Conservation (phyloP, 2,329 filamentous ascomycete species). For the Stachybotrys chlorohalonatus region DNA sequence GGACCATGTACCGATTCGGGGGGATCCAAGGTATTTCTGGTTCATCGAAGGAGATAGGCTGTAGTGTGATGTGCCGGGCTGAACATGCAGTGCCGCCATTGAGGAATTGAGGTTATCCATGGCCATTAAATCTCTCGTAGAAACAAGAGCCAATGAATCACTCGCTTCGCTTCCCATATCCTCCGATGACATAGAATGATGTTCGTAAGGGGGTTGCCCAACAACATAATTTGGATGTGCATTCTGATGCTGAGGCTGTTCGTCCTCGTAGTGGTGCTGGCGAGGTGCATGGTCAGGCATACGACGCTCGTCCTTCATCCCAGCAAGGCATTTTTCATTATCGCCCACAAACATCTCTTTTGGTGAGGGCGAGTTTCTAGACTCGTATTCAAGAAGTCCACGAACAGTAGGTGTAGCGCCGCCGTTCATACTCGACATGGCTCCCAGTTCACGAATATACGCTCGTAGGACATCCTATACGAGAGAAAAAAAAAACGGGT, state of each 20-base stretch:
- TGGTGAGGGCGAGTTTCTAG: slow-evolving; percentile 17
- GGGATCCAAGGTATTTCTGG: slow-evolving; percentile 25
- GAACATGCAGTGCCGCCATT: slow-evolving; percentile 32
- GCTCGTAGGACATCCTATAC: slow-evolving; percentile 48
- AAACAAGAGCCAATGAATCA: slow-evolving; percentile 38
- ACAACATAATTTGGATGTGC: slow-evolving; percentile 12
- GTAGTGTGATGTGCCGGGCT: slow-evolving; percentile 23
- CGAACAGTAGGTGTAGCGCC: slow-evolving; percentile 40
- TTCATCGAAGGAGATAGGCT: slow-evolving; percentile 21
- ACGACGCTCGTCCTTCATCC: slow-evolving; percentile 27
- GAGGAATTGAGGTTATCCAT: slow-evolving; percentile 32
- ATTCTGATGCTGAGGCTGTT: slow-evolving; percentile 17
- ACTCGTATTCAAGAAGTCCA: slow-evolving; percentile 40
- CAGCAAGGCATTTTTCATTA: slow-evolving; percentile 32
- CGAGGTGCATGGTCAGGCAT: slow-evolving; percentile 21
- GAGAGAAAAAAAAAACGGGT: neutral
- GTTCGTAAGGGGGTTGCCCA: slow-evolving; percentile 22
- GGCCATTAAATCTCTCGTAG: slow-evolving; percentile 43
- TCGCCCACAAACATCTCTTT: slow-evolving; percentile 26
- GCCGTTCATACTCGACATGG: slow-evolving; percentile 32
- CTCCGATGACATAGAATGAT: slow-evolving; percentile 27
- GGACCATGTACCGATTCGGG: slow-evolving; percentile 1
- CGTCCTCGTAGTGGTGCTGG: neutral
- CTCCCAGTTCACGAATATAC: slow-evolving; percentile 52
- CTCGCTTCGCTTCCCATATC: slow-evolving; percentile 19